Conservation (phyloP, 2,329 filamentous ascomycete genomes). For the Colletotrichum chlorophyti region DNA sequence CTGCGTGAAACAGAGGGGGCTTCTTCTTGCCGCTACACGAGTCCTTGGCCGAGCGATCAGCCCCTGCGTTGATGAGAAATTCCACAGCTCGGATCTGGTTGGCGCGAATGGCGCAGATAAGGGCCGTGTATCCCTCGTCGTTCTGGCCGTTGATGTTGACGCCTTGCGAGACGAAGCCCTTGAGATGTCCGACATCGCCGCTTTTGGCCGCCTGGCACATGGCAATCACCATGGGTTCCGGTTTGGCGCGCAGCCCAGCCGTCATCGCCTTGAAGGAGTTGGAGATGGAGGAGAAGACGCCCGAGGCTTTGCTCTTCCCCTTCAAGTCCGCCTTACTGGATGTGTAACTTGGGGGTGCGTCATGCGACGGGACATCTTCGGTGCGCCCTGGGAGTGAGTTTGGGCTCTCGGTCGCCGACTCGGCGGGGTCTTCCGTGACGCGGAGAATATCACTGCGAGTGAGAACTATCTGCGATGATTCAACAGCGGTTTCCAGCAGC, state of each 20-base stretch:
- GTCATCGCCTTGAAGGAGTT: conserved; percentile 45
- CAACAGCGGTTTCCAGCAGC: conserved; percentile 17
- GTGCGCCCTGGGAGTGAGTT: neutral
- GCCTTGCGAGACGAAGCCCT: conserved; percentile 41
- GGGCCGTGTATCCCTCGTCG: conserved; percentile 41
- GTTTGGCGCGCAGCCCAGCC: conserved; percentile 39
- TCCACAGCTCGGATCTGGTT: conserved; percentile 40
- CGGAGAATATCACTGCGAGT: conserved; percentile 2
- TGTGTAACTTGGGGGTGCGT: neutral
- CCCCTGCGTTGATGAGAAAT: conserved; percentile 41
- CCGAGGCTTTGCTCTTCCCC: conserved; percentile 24
- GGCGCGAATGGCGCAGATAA: conserved; percentile 42
- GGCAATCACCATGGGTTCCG: conserved; percentile 44
- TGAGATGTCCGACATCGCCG: conserved; percentile 42
- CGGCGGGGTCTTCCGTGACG: neutral
- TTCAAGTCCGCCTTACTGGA: conserved; percentile 3
- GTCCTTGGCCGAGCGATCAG: conserved; percentile 32
- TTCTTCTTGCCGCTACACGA: conserved; percentile 28
- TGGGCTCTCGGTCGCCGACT: neutral
- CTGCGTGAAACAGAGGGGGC: conserved; percentile 34
- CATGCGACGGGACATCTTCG: neutral
- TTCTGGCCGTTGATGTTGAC: conserved; percentile 45
- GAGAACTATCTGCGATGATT: conserved; percentile 17
- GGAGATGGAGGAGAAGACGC: conserved; percentile 37
- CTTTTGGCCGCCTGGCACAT: conserved; percentile 42